Conservation (phyloP, 2,329 filamentous ascomycete genomes). For the Alternaria ethzedia region DNA sequence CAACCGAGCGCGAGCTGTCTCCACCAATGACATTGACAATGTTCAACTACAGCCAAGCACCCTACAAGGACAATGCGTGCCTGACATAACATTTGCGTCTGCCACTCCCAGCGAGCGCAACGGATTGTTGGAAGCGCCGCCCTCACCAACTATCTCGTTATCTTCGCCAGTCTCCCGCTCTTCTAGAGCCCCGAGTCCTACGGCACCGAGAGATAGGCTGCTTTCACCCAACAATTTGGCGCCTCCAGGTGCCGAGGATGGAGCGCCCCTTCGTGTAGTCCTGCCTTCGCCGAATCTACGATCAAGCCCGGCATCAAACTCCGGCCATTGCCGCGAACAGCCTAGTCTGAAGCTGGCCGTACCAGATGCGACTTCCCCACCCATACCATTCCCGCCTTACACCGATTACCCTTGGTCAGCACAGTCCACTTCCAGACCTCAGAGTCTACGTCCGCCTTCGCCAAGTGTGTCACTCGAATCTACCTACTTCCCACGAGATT, state of each 20-base stretch:
- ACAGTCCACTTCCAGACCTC: conserved; percentile 53
- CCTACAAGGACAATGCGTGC: conserved; percentile 29
- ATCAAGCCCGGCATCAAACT: conserved; percentile 37
- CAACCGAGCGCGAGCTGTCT: conserved; percentile 60
- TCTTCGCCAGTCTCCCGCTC: conserved; percentile 47
- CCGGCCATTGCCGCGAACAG: conserved; percentile 32
- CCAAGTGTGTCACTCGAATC: conserved; percentile 58
- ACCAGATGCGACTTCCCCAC: conserved; percentile 50
- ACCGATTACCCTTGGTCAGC: conserved; percentile 60
- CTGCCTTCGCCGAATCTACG: conserved; percentile 30
- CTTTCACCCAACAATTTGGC: conserved; percentile 41
- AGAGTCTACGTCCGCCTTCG: conserved; percentile 64
- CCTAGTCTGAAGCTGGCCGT: conserved; percentile 52
- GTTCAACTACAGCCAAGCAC: conserved; percentile 53
- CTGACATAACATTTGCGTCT: conserved; percentile 45
- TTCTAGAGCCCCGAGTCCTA: conserved; percentile 37
- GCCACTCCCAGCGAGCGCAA: conserved; percentile 39
- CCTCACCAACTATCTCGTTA: conserved; percentile 48
- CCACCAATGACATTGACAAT: conserved; percentile 62
- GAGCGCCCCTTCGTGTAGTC: conserved; percentile 21
- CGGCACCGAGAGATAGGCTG: conserved; percentile 26
- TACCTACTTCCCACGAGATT: conserved; percentile 53
- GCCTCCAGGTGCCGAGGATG: conserved; percentile 47
- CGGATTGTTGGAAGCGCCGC: conserved; percentile 24
- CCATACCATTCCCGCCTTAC: conserved; percentile 72